Evolutionary conservation across 106 monocot species (phyloP).

Genomic region (Ottelia alismoides): DNA sequence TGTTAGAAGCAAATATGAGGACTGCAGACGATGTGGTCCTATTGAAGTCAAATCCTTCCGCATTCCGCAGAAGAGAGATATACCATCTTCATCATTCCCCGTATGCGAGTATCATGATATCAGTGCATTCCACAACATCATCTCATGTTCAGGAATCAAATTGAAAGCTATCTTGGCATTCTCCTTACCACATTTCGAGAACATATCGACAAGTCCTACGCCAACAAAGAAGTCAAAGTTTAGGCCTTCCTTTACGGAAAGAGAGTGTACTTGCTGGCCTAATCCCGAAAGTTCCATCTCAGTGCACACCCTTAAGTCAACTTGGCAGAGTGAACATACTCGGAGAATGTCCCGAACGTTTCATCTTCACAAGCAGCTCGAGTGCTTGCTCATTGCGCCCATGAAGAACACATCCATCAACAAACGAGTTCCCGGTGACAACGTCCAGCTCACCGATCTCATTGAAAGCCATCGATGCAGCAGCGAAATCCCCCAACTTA

Average conservation of each 20-base stretch:
- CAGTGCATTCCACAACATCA: constrained; percentile 77
- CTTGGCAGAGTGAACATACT: constrained; percentile 71
- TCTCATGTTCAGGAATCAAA: constrained; percentile 33
- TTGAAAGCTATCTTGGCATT: constrained; percentile 46
- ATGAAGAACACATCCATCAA: constrained; percentile 66
- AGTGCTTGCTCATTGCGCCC: constrained; percentile 30
- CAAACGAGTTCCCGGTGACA: constrained; percentile 69
- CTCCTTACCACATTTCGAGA: constrained; percentile 38
- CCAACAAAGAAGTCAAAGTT: constrained; percentile 39
- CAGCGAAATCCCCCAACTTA: constrained; percentile 37
- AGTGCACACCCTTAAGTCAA: constrained; percentile 72
- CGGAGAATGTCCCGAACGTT: constrained; percentile 22
- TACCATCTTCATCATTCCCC: constrained; percentile 32
- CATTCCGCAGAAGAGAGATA: constrained; percentile 47
- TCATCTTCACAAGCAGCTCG: constrained; percentile 49
- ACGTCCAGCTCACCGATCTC: constrained; percentile 31
- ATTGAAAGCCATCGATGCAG: constrained; percentile 34
- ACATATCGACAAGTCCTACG: constrained; percentile 85
- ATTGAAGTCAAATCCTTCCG: constrained; percentile 45
- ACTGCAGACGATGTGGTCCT: constrained; percentile 66
- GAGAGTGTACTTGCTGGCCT: constrained; percentile 49
- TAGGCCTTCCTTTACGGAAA: constrained; percentile 34
- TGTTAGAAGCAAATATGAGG: constrained; percentile 67
- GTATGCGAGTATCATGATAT: constrained; percentile 70
- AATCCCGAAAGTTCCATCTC: constrained; percentile 30